Evolutionary conservation across 75 land plant genomes (phyloP).

Genomic region (Chamaecyparis obtusa): DNA sequence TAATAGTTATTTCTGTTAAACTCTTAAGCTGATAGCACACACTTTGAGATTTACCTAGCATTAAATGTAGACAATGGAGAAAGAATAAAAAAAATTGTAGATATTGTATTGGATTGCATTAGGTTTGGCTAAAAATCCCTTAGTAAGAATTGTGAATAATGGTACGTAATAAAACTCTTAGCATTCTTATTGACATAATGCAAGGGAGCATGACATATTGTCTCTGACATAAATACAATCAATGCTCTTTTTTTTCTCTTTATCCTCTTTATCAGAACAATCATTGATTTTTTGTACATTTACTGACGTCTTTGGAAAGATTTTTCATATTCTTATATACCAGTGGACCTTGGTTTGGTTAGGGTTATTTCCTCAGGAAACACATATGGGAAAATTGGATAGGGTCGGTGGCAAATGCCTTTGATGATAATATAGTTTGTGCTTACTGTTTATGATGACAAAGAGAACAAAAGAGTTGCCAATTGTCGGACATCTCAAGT

Average conservation of each 20-base stretch:
- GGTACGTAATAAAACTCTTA: not conserved
- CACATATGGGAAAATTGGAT: not conserved
- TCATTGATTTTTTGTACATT: not conserved
- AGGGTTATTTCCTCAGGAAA: not conserved
- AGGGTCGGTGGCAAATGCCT: not conserved
- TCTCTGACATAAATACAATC: not conserved
- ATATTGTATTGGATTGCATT: not conserved
- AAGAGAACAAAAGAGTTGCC: not conserved
- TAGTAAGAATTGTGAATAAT: not conserved
- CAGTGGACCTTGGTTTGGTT: not conserved
- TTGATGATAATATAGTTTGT: not conserved
- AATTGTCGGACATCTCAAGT: not conserved
- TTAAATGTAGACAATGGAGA: not conserved
- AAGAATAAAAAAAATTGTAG: not conserved
- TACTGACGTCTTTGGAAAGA: not conserved
- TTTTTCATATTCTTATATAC: not conserved
- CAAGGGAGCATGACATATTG: not conserved
- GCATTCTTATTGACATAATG: not conserved
- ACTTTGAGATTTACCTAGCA: not conserved
- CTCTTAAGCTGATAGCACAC: not conserved
- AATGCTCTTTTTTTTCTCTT: not conserved
- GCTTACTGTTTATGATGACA: not conserved
- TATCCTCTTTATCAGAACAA: not conserved
- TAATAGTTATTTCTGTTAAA: not conserved
- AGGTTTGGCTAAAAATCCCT: not conserved